A percentile compares a stretch with the other conserved stretches of the same genome.
phyloP scores from a whole-genome alignment of 768 basidiomycete genomes.

The Cystofilobasidium macerans region DNA sequence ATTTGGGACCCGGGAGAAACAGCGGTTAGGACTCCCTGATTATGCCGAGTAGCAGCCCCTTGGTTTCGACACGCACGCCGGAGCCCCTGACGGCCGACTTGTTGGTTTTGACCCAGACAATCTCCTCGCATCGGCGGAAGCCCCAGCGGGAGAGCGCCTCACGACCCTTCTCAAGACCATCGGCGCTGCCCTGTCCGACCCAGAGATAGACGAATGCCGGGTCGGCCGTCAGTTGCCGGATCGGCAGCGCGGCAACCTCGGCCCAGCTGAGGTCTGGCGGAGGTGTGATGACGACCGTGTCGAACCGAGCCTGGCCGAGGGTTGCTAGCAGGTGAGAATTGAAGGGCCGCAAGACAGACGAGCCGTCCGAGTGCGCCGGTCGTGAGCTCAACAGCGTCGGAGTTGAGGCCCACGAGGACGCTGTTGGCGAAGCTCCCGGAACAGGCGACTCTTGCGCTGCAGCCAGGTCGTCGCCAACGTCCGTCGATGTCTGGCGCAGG shows the following conservation, averaged over 20 bases:
- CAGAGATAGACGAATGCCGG: slow-evolving; percentile 91
- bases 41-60: no score
- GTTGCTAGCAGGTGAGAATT: slow-evolving; percentile 75
- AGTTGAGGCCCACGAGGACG: neutral
- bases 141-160: slow-evolving; percentile 91
- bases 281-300: slow-evolving; percentile 20
- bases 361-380: slow-evolving; percentile 5
- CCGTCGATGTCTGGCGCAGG: slow-evolving; percentile 37
- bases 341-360: slow-evolving; percentile 49
- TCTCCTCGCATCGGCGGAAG: slow-evolving; percentile 75
- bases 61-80: slow-evolving; percentile 8
- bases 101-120: slow-evolving; percentile 98
- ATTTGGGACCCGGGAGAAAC: no score
- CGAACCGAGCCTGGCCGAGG: slow-evolving; percentile 15
- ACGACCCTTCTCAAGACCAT: slow-evolving; percentile 80
- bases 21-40: no score
- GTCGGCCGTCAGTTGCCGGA: slow-evolving; percentile 72
- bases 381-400: neutral
- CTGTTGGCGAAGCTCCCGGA: neutral
- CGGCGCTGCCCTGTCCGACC: slow-evolving; percentile 83
- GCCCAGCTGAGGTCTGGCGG: slow-evolving; percentile 54
- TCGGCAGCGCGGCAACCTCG: slow-evolving; percentile 65
- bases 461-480: no score
- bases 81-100: slow-evolving; percentile 45
- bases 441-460: no score